Conservation (phyloP, 805 yeast species). For the Saccharomycopsis olivae region DNA sequence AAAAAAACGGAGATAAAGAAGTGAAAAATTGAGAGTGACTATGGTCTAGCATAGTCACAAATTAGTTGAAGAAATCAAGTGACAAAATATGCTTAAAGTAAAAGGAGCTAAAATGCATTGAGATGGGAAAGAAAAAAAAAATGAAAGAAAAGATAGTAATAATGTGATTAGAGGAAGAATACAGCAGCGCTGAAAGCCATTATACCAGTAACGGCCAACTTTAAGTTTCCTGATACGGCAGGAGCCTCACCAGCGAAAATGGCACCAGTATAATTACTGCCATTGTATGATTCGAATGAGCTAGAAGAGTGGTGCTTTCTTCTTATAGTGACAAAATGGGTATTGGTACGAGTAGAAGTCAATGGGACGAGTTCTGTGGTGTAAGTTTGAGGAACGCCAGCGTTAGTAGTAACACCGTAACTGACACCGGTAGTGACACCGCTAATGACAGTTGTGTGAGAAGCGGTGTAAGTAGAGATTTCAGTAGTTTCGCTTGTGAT, state of each 20-base stretch:
- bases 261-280: not conserved
- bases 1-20: no score
- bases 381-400: conserved; percentile 9
- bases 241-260: conserved; percentile 6
- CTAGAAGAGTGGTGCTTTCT: conserved; percentile 8
- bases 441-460: conserved; percentile 14
- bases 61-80: no score
- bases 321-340: conserved; percentile 15
- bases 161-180: no score
- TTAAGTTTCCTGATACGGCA: conserved; percentile 1
- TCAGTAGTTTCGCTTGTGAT: conserved; percentile 10
- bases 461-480: conserved; percentile 12
- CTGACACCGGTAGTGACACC: conserved; percentile 17
- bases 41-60: no score
- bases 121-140: not conserved
- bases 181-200: no score
- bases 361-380: conserved; percentile 17
- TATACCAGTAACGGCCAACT: conserved; percentile 1
- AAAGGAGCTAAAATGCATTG: no score
- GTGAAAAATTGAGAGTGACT: no score
- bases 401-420: conserved; percentile 9
- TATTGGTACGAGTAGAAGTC: conserved; percentile 16
- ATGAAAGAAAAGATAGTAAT: no score
- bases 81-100: no score
- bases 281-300: conserved; percentile 1